These are phyloP conservation scores for Vicia faba DNA, from an alignment of 306 rosid genomes.

Conservation along the genomic window DNA sequence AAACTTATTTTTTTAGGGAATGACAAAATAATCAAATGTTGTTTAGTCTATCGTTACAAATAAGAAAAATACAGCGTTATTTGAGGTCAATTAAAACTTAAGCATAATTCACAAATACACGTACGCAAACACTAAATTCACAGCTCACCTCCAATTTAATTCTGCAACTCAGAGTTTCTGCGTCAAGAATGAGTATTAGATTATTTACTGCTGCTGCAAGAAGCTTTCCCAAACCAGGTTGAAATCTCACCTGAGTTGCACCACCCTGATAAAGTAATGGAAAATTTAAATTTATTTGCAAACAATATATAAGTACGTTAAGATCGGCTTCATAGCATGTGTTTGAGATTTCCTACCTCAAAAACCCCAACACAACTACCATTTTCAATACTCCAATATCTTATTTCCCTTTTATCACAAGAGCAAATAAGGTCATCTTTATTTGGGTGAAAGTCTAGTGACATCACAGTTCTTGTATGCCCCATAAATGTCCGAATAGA, in stretches of 20 bases:
- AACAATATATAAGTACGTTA: background rate
- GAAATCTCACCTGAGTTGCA: conserved; percentile 78
- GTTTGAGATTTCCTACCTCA: conserved; percentile 57
- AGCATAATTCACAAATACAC: conserved; percentile 10
- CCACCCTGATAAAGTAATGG: conserved; percentile 60
- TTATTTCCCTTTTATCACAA: conserved; percentile 71
- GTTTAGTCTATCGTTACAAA: background rate
- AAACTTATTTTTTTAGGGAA: background rate
- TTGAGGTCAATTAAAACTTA: conserved; percentile 14
- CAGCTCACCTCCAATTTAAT: conserved; percentile 58
- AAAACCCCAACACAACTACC: conserved; percentile 65
- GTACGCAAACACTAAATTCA: conserved; percentile 15
- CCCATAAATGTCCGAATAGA: conserved; percentile 75
- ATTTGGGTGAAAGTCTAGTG: conserved; percentile 86
- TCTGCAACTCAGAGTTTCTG: conserved; percentile 57
- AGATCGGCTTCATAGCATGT: conserved; percentile 9
- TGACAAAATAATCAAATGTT: conserved; percentile 3
- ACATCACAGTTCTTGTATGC: conserved; percentile 58
- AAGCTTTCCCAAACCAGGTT: conserved; percentile 67
- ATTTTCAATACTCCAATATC: conserved; percentile 78
- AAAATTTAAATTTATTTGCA: conserved; percentile 8
- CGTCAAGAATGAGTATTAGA: conserved; percentile 59
- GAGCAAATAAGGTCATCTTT: conserved; percentile 77
- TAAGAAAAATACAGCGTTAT: background rate
- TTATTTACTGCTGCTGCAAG: conserved; percentile 71